Conservation (phyloP, 768 basidiomycete genomes). For the Suillus alpinus region DNA sequence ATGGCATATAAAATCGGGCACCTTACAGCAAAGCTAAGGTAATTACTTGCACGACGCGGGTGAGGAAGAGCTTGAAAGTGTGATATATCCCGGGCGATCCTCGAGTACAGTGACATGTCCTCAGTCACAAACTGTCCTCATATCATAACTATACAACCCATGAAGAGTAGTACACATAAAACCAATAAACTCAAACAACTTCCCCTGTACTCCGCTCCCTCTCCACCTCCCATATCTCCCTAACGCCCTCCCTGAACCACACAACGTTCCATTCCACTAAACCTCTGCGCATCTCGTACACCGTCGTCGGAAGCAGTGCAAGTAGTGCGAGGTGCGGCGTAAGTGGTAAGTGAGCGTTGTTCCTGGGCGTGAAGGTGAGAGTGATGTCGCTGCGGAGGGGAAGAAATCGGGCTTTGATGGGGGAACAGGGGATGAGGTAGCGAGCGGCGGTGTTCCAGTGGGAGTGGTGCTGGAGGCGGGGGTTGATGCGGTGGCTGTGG, state of each 20-base stretch:
- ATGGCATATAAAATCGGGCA: too few relatives aligned
- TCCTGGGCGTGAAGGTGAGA: conserved; percentile 54
- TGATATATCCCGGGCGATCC: too few relatives aligned
- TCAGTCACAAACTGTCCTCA: too few relatives aligned
- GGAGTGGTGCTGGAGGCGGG: background rate
- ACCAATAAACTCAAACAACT: conserved; percentile 3
- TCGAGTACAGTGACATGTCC: too few relatives aligned
- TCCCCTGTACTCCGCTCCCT: conserved; percentile 40
- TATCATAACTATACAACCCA: too few relatives aligned
- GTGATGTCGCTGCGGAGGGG: conserved; percentile 39
- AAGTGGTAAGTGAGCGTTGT: conserved; percentile 85
- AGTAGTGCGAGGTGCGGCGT: conserved; percentile 70
- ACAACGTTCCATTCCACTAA: conserved; percentile 86
- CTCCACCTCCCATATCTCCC: conserved; percentile 79
- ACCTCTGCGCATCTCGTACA: conserved; percentile 71
- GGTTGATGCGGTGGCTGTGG: background rate
- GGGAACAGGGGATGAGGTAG: background rate
- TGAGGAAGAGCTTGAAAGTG: too few relatives aligned
- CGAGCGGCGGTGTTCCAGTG: background rate
- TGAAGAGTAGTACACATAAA: background rate
- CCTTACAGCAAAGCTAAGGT: too few relatives aligned
- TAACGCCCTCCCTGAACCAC: conserved; percentile 77
- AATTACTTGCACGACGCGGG: too few relatives aligned
- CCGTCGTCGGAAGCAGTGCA: conserved; percentile 68
- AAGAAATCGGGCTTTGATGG: background rate